These are phyloP conservation scores for Termitomyces sp. DNA, from an alignment of 768 basidiomycete species.

Conservation along the genomic window DNA sequence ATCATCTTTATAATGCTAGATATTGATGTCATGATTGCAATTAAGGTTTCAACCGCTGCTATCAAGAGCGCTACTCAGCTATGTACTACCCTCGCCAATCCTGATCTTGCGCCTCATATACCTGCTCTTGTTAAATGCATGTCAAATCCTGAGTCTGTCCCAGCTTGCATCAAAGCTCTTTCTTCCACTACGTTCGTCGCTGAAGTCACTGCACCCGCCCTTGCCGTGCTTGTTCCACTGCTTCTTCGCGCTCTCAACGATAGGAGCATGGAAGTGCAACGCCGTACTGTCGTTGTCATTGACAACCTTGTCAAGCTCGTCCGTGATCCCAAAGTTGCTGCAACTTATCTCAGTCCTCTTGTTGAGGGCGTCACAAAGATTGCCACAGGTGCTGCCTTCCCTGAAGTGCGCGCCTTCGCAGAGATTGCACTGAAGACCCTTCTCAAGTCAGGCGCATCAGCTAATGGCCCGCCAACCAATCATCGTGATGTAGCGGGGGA, in stretches of 20 bases:
- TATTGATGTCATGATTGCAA: constrained; percentile 2
- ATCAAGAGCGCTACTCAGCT: constrained; percentile 86
- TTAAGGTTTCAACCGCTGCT: constrained; percentile 81
- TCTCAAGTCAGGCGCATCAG: constrained; percentile 78
- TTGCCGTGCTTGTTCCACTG: constrained; percentile 92
- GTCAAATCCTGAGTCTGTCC: constrained; percentile 83
- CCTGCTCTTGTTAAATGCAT: constrained; percentile 90
- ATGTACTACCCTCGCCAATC: constrained; percentile 87
- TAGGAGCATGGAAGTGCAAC: constrained; percentile 93
- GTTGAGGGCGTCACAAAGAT: constrained; percentile 91
- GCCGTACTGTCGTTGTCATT: constrained; percentile 89
- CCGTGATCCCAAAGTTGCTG: constrained; percentile 84
- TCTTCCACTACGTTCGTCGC: constrained; percentile 96
- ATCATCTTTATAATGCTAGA: not conserved
- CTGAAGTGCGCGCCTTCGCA: constrained; percentile 56
- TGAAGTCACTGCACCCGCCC: constrained; percentile 93
- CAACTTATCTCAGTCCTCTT: constrained; percentile 79
- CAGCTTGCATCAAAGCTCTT: constrained; percentile 90
- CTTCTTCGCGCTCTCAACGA: constrained; percentile 89
- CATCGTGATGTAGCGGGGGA: constrained; percentile 68
- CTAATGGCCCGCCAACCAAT: constrained; percentile 59
- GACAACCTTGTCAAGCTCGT: constrained; percentile 98
- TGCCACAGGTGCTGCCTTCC: constrained; percentile 88
- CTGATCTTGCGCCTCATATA: constrained; percentile 87
- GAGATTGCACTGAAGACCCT: constrained; percentile 69